A percentile compares a stretch with the other conserved stretches of the same genome.
Conservation (phyloP, 805 yeast species). For the Monosporozyma unispora region DNA sequence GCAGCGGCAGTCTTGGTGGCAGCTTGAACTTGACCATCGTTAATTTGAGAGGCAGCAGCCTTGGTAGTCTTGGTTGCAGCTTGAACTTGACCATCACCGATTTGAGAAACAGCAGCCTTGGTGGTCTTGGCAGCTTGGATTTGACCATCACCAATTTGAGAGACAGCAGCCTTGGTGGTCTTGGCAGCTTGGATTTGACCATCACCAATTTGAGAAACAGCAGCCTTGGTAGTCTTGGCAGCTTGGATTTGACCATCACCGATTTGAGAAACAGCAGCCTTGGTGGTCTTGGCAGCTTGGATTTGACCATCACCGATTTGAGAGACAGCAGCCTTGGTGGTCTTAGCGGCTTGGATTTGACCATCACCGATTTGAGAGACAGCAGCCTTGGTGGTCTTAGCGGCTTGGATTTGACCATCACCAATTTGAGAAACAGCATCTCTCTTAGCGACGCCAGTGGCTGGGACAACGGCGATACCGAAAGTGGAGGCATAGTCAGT, state of each 20-base stretch:
- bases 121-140: slow-evolving; percentile 26
- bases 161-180: slow-evolving; percentile 22
- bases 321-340: slow-evolving; percentile 24
- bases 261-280: slow-evolving; percentile 40
- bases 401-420: slow-evolving; percentile 31
- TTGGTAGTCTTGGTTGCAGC: slow-evolving; percentile 32
- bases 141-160: slow-evolving; percentile 35
- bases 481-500: slow-evolving; percentile 29
- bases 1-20: slow-evolving; percentile 34
- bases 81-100: slow-evolving; percentile 55
- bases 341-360: slow-evolving; percentile 29
- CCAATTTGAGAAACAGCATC: slow-evolving; percentile 35
- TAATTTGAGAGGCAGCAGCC: slow-evolving; percentile 34
- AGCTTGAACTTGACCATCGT: slow-evolving; percentile 51
- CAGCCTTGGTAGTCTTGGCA: slow-evolving; percentile 22
- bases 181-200: slow-evolving; percentile 32
- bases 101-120: slow-evolving; percentile 38
- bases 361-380: slow-evolving; percentile 40
- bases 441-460: slow-evolving; percentile 29
- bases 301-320: slow-evolving; percentile 35
- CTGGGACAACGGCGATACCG: slow-evolving; percentile 37
- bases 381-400: slow-evolving; percentile 23
- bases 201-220: slow-evolving; percentile 34
- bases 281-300: slow-evolving; percentile 23
- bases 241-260: slow-evolving; percentile 56